A percentile compares a stretch with the other conserved stretches of the same genome.
Evolutionary conservation across 345 rosid species (phyloP).

Genomic region (Syzygium aromaticum): DNA sequence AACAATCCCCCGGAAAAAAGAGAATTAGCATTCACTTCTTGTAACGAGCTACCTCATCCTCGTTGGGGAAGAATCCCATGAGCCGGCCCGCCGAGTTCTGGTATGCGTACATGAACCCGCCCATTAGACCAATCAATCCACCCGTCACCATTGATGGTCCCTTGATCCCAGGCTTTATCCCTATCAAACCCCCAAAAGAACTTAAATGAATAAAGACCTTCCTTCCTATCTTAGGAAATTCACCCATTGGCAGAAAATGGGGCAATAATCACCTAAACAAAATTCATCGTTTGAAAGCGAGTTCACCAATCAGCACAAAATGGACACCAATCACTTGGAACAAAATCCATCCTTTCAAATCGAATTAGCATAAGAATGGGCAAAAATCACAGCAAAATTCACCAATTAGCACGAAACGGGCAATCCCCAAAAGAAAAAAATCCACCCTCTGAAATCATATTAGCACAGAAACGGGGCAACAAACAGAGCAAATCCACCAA

Average conservation of each 20-base stretch:
- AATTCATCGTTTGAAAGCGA: not conserved
- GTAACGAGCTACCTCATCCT: conserved; percentile 69
- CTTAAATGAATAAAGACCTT: not conserved
- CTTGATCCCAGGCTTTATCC: conserved; percentile 78
- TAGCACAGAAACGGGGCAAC: not conserved
- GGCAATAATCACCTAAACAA: not conserved
- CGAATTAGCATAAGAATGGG: not conserved
- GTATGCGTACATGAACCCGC: conserved; percentile 99
- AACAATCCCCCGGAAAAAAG: not conserved
- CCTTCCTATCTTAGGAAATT: not conserved
- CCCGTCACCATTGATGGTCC: conserved; percentile 99
- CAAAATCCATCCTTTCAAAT: not conserved
- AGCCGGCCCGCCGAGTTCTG: conserved; percentile 94
- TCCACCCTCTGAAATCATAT: not conserved
- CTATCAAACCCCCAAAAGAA: conserved; percentile 13
- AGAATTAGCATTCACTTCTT: conserved; percentile 33
- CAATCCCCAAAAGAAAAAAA: not conserved
- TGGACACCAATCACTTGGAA: not conserved
- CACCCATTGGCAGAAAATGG: not conserved
- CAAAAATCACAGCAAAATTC: not conserved
- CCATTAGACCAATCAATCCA: conserved; percentile 91
- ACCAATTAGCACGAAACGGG: not conserved
- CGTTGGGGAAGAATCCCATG: conserved; percentile 95
- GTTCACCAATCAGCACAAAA: not conserved
- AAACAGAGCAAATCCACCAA: not conserved